Base-by-base conservation (phyloP, 306 rosid genomes). In the Pyrus betulifolia region DNA sequence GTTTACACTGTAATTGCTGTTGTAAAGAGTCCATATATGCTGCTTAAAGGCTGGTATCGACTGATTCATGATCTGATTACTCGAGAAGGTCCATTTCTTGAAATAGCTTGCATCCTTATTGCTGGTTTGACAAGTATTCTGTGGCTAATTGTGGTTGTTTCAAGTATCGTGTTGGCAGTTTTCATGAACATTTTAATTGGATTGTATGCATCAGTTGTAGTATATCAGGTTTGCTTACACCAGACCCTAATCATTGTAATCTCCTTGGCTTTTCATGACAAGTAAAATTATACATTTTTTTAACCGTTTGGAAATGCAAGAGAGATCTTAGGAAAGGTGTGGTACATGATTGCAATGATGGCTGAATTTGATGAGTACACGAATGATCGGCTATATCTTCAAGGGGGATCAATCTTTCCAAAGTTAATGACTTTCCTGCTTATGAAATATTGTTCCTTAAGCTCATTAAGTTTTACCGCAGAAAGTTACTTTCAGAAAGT, bases 21-120 rank as follows among this genome's bases (percentile, higher is more conserved):
- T 76, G 84, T 79, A 5, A 91, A 91, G 86, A 91, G 97, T 83
- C 97, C 97, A 4, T 74, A 74, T 6, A 42, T 91, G 82, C 74
- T 91, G 83, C 85, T 91, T 78, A 89, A 86, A 76, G 93, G 97
- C 18, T 91, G 97, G 97, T 91, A 83, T 74, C 76, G 89, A 72
- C 90, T 91, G 22, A 57, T 82, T 42, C 92, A 89, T 31, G 97
- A 91, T 93, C 4, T 42, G 76, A 84, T 90, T 58, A 78, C 91
- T 85, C 88, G 97, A 57, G 96, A 93, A 85, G 94, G 97, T 18
- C 97, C 97, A 66, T 90, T 93, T 85, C 96, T 89, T 51, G 97
- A 93, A 86, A 86, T 89, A 54, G 97, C 89, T 70, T 90, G 97
- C 82, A 84, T 93, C 72, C 97, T 94, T 15, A 82, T 93, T 79